Conservation (phyloP, 2,329 filamentous ascomycete species). For the Xylariales sp. region DNA sequence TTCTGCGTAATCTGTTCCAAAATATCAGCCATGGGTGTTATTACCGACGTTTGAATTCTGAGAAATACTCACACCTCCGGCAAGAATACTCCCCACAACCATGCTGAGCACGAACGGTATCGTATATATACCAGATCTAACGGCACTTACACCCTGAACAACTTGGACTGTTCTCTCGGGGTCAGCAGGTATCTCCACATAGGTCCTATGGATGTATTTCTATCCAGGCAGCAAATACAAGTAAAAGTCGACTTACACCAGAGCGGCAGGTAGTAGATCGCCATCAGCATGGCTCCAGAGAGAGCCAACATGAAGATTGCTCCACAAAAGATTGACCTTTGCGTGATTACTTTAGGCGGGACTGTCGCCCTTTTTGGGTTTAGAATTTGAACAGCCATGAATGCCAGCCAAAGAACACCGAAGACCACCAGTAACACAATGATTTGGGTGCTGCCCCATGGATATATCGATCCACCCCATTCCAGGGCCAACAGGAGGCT, state of each 20-base stretch:
- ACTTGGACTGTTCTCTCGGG: conserved; percentile 40
- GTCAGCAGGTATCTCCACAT: background rate
- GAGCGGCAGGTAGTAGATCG: conserved; percentile 49
- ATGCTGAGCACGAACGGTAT: conserved; percentile 53
- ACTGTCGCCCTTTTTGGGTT: conserved; percentile 54
- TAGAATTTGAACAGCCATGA: conserved; percentile 46
- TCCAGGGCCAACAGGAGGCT: conserved; percentile 59
- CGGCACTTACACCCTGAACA: conserved; percentile 45
- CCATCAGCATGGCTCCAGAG: conserved; percentile 45
- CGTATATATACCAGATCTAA: conserved; percentile 53
- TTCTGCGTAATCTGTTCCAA: conserved; percentile 36
- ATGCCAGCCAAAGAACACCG: conserved; percentile 38
- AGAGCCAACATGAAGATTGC: conserved; percentile 23
- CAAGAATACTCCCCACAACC: conserved; percentile 44
- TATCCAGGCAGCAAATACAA: too few relatives aligned
- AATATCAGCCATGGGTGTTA: too few relatives aligned
- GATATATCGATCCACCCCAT: conserved; percentile 50
- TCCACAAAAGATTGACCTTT: conserved; percentile 49
- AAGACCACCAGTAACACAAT: conserved; percentile 51
- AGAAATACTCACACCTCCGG: conserved; percentile 27
- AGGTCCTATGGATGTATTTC: too few relatives aligned
- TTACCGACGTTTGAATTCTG: too few relatives aligned
- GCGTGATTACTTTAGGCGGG: conserved; percentile 48
- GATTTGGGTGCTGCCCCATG: conserved; percentile 49
- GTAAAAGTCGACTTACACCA: conserved; percentile 35